Base-by-base conservation (phyloP, 176 grass and related monocot genomes). In the Raddia distichophylla region DNA sequence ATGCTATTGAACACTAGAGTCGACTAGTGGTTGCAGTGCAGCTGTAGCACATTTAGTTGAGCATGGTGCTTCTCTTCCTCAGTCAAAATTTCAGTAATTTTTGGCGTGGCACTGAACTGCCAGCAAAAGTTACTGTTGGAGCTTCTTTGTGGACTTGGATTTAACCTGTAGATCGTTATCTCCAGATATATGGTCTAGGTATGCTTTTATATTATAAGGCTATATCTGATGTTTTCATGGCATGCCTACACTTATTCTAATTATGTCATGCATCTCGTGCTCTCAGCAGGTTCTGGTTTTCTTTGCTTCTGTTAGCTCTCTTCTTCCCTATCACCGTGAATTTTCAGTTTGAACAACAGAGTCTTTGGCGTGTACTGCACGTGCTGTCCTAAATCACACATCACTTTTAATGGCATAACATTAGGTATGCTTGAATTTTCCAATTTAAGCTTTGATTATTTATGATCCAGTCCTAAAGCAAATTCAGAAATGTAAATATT, bases 1-100 rank as follows among this genome's bases (percentile, higher is more conserved):
- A 93, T 98, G 86, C 90, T 84, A 69, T 67, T 84, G 77, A 82
- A 85, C 77, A 81, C 69, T 89, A 93, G 93, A 88, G 88, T 71
- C 71, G 66, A 74, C 75, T 56, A 84, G 44, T 83, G 80, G 85
- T 87, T 79, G 80, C 80, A 70, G 80, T 69, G 60, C 78, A 75
- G 60, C 69, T 86, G 74, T 86, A 79, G 81, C 81, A 73, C 74
- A 64, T 67, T 73, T 84, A 71, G 73, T 88, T 78, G 86, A 90
- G 78, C 85, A 89, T 91, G 79, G 83, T 89, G 83, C 59, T 22
- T 80, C 72, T 88, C 55, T 86, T 87, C 58, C 75, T 90, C 68
- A 66, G 76, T 32, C 82, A 81, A 77, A 81, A 49, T 67, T 86
- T 51, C 4, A 15, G 85, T 88, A 90, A 76, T 84, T 69, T 82